phyloP scores from a whole-genome alignment of 768 basidiomycete species.

The Rossbeevera mucosa region DNA sequence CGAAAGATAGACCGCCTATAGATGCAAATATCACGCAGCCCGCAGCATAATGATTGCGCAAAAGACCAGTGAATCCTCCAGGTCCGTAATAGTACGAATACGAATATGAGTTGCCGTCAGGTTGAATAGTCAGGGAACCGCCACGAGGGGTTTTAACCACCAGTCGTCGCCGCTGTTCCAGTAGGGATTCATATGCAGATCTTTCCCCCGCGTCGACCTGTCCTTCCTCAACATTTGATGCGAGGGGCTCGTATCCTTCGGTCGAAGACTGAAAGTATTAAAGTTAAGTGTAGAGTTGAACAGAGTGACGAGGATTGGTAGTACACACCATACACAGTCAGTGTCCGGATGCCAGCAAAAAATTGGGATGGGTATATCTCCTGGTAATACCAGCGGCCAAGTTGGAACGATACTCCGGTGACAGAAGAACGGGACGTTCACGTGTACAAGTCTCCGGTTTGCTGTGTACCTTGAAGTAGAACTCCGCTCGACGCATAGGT shows the following conservation, averaged over 20 bases:
- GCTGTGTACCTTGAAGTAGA: too few species aligned
- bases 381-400: neutral
- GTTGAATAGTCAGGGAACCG: conserved; percentile 23
- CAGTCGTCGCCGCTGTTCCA: conserved; percentile 16
- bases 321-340: conserved; percentile 11
- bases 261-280: conserved; percentile 2
- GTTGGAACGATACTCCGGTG: too few species aligned
- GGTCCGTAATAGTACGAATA: conserved; percentile 76
- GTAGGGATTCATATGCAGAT: conserved; percentile 12
- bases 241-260: conserved; percentile 15
- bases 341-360: neutral
- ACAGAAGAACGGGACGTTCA: too few species aligned
- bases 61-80: conserved; percentile 57
- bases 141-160: conserved; percentile 24
- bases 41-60: conserved; percentile 60
- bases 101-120: conserved; percentile 36
- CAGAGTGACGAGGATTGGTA: neutral
- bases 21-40: conserved; percentile 71
- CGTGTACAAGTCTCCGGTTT: too few species aligned
- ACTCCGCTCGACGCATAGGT: too few species aligned
- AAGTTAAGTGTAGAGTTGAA: neutral
- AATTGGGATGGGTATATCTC: neutral
- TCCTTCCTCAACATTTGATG: conserved; percentile 10
- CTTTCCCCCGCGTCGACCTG: conserved; percentile 8
- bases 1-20: conserved; percentile 74